Evolutionary conservation across 139 green algal species (phyloP), one percentile per base, ranked within the genome.

Genomic region (Chlamydomonas sphaeroides): DNA sequence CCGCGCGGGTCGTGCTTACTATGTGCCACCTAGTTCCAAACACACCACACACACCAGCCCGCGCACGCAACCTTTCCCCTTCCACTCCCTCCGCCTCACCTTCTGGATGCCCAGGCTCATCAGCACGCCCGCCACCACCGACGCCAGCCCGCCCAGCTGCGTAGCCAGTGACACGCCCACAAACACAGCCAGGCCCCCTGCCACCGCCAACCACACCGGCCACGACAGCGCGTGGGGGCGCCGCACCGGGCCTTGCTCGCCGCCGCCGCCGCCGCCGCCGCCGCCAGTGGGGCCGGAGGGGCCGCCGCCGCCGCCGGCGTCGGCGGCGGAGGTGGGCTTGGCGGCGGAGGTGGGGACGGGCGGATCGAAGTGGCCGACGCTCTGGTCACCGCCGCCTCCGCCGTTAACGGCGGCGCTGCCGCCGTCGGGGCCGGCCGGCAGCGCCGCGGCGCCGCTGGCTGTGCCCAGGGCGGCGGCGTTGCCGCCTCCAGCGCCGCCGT

Each of bases 171-270:
- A 69, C 17, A 80, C 2, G 14, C 20, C n/a, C 6, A 65, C 10
- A 57, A 80, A 80, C 53, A 80, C 10, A 39, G 23, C 18, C 39
- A 80, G 32, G 11, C 53, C 38, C 6, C 53, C 74, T 0, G 41
- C 38, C 10, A 38, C 74, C 5, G 38, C 59, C 20, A 80, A 38
- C 41, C 59, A 80, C 38, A 70, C 59, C 6, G 74, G 59, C 74
- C 74, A 80, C 7, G 74, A 80, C 35, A 80, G 28, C 4, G 74
- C 74, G 57, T 80, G 74, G 4, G 74, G 74, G 5, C 74, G 74
- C 20, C 41, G 41, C 39, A 80, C 59, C 3, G 74, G n/a, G 25
- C 26, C 38, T 18, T 57, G 15, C 1, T 20, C 25, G 39, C 57
- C 73, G 36, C 48, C 39, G 56, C 72, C 56, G 28, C 59, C 61